phyloP scores from a whole-genome alignment of 129 eudicot species.

The Erigeron canadensis region DNA sequence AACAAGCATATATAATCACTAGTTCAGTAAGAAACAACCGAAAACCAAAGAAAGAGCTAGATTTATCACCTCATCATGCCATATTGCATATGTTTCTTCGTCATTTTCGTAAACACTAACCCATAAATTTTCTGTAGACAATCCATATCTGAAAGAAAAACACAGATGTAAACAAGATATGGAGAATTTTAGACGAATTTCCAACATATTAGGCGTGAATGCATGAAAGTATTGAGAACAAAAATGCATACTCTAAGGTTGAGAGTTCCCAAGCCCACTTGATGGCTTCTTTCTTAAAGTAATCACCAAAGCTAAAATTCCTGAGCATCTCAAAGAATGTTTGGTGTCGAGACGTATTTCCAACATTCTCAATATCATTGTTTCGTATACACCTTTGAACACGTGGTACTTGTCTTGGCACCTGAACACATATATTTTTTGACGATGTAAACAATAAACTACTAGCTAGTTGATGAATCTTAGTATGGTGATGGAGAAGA shows the following conservation, averaged over 20 bases:
- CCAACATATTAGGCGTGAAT: neutral
- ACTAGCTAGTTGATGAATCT: neutral
- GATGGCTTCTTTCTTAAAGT: conserved; percentile 90
- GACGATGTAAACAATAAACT: neutral
- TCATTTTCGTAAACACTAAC: conserved; percentile 90
- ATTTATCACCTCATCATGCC: conserved; percentile 81
- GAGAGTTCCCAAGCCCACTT: conserved; percentile 99
- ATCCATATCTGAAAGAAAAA: conserved; percentile 56
- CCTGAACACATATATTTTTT: conserved; percentile 43
- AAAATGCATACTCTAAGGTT: conserved; percentile 50
- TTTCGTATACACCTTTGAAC: conserved; percentile 96
- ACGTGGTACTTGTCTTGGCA: conserved; percentile 75
- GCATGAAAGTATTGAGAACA: neutral
- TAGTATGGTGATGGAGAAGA: neutral
- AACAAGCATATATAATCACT: neutral
- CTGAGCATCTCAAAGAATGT: conserved; percentile 98
- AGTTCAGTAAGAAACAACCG: neutral
- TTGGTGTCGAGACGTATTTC: conserved; percentile 87
- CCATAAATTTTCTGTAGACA: conserved; percentile 80
- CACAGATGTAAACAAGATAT: no score
- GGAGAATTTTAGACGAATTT: neutral
- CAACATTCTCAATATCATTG: conserved; percentile 92
- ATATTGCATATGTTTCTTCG: conserved; percentile 81
- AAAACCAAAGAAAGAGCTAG: neutral
- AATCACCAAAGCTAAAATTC: conserved; percentile 97